Evolutionary conservation across 208 protist genomes (phyloP).

Genomic region (Trypanosoma lewisi): DNA sequence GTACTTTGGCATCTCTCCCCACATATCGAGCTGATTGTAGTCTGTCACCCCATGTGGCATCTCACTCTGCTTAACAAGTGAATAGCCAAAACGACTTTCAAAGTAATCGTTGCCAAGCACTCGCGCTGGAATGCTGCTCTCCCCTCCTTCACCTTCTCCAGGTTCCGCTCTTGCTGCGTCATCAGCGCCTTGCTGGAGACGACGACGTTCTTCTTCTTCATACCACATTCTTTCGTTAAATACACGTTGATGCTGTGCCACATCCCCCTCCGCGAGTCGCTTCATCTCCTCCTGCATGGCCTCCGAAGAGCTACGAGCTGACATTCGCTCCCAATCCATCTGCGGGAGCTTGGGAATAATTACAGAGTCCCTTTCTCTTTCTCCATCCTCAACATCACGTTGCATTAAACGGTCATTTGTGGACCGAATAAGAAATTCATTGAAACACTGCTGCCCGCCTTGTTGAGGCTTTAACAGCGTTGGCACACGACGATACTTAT

Average conservation of each 20-base stretch:
- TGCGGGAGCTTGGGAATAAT: constrained; percentile 53
- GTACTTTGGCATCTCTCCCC: constrained; percentile 91
- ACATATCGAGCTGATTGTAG: constrained; percentile 84
- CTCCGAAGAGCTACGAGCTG: constrained; percentile 39
- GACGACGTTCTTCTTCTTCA: constrained; percentile 47
- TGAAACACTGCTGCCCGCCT: constrained; percentile 86
- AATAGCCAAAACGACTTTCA: constrained; percentile 76
- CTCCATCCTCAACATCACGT: constrained; percentile 8
- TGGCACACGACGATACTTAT: constrained; percentile 85
- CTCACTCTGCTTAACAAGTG: constrained; percentile 53
- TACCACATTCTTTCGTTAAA: constrained; percentile 85
- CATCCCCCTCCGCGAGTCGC: constrained; percentile 51
- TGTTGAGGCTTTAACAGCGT: constrained; percentile 78
- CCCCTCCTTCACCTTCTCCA: background rate
- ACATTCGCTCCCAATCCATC: constrained; percentile 45
- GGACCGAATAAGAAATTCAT: constrained; percentile 66
- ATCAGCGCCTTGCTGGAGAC: background rate
- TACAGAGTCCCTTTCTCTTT: constrained; percentile 6
- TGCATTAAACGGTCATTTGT: constrained; percentile 47
- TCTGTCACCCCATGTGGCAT: constrained; percentile 29
- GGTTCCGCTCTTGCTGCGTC: background rate
- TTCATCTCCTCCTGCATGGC: constrained; percentile 56
- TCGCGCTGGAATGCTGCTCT: constrained; percentile 44
- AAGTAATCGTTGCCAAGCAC: constrained; percentile 82
- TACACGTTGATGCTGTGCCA: constrained; percentile 55